Base-by-base conservation (phyloP, 768 basidiomycete species). In the Astraeus odoratus region DNA sequence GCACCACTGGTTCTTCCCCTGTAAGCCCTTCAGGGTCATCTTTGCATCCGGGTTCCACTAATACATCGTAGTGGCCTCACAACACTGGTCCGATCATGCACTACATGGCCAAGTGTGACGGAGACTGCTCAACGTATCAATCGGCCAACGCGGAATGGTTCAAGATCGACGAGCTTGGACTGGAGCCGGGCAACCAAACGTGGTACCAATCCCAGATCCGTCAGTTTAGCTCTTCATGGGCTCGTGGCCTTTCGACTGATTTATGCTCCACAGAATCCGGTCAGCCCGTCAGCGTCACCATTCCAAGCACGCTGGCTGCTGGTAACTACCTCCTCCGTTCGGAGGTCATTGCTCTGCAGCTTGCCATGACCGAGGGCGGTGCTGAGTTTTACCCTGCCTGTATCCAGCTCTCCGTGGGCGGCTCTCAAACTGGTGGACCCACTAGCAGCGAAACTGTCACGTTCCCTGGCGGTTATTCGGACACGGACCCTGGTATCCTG, bases 261-360 rank as follows among this genome's bases (percentile, higher is more conserved):
- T 8, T 8, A 1, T 22, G 29, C 0, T 15, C 13, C 16, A 5
- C 34, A 73, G 74, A 67, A 47, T 52, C 57, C 1, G 74, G 77
- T 1, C 56, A 53, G 3, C 57, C 68, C 2, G 71, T 65, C 0
- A 64, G 44, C 1, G 63, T 74, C 5, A 67, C 59, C 0, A 58
- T 82, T 20, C 80, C 80, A 1, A 42, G 48, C 9, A 72, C 67
- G 34, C 63, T 89, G 38, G 75, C 77, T 1, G 57, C 83, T 0
- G 87, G 86, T 5, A 74, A 81, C 52, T 90, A 89, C 58, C 63
- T 89, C 39, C 59, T 88, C 53, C 83, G 87, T 3, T 77, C 86
- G 61, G 86, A 88, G 30, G 72, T 89, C 61, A 80, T 90, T 54
- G 70, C 81, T 6, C 77, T 90, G n/a, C 86, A 90, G 51, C 67